phyloP scores from a whole-genome alignment of 1,139 yeast genomes.

The Diutina catenulata region DNA sequence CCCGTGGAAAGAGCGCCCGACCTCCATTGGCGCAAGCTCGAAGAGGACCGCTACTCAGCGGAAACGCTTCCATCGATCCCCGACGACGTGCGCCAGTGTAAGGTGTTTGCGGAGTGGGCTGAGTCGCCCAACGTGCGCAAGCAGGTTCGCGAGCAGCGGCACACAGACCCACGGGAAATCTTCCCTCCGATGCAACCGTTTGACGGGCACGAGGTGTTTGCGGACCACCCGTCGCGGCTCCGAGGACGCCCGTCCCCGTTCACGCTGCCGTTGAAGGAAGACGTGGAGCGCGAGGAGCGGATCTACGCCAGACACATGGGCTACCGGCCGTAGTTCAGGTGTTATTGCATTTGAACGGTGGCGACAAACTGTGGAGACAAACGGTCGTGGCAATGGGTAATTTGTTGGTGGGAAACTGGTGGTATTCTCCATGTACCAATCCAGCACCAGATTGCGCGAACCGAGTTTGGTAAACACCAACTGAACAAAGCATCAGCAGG shows the following conservation, averaged over 20 bases:
- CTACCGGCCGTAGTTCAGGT: neutral
- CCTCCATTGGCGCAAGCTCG: neutral
- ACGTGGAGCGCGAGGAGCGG: neutral
- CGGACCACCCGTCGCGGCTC: neutral
- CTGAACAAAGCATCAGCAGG: too few species aligned
- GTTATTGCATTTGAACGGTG: too few species aligned
- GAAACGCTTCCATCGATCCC: neutral
- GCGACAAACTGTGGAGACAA: too few species aligned
- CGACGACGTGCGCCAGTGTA: neutral
- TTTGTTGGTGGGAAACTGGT: too few species aligned
- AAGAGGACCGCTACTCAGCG: neutral
- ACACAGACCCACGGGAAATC: neutral
- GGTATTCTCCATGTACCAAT: too few species aligned
- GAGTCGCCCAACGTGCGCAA: neutral
- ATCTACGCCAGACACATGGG: neutral
- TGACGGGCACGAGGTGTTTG: neutral
- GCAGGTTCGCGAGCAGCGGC: neutral
- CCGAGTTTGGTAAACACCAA: too few species aligned
- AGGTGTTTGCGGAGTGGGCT: conserved; percentile 2
- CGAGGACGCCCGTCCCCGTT: conserved; percentile 1
- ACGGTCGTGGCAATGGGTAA: too few species aligned
- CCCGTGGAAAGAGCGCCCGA: neutral
- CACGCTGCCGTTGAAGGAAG: neutral
- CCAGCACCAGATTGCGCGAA: too few species aligned
- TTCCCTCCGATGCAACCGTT: neutral